A percentile compares a stretch with the other conserved stretches of the same genome.
Conservation (phyloP, 768 basidiomycete species). For the Boletus subparvulus region DNA sequence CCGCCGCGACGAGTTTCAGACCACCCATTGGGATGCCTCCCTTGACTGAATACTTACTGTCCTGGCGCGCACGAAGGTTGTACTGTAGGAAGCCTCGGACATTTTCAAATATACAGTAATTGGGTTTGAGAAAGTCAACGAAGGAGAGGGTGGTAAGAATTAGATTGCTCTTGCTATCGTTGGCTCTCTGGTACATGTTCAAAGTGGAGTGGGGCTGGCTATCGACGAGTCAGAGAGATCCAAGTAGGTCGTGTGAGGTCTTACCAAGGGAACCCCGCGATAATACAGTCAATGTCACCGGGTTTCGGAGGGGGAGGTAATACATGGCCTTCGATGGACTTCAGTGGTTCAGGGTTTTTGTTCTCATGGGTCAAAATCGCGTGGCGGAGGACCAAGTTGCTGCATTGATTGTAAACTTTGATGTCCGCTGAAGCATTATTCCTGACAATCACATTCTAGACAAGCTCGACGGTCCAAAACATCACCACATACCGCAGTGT, state of each 20-base stretch:
- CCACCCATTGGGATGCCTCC: conserved; percentile 76
- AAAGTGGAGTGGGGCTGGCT: conserved; percentile 74
- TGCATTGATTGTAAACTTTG: conserved; percentile 68
- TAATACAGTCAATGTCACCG: conserved; percentile 58
- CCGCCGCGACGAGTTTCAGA: conserved; percentile 61
- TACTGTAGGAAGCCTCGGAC: conserved; percentile 45
- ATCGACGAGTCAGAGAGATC: conserved; percentile 5
- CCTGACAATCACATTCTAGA: conserved; percentile 11
- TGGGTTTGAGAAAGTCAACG: conserved; percentile 42
- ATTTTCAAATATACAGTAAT: conserved; percentile 50
- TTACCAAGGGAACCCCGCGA: conserved; percentile 78
- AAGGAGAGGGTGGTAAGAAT: conserved; percentile 56
- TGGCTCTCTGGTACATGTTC: conserved; percentile 68
- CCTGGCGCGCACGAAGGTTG: conserved; percentile 39
- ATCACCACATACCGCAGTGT: conserved; percentile 53
- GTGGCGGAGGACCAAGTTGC: conserved; percentile 59
- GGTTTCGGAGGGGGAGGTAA: conserved; percentile 50
- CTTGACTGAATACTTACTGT: conserved; percentile 43
- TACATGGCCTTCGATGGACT: conserved; percentile 37
- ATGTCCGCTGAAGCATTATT: conserved; percentile 55
- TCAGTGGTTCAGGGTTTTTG: conserved; percentile 40
- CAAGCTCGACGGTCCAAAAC: background rate
- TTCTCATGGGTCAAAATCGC: conserved; percentile 52
- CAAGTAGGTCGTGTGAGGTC: background rate
- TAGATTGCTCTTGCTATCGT: conserved; percentile 67